A percentile compares a stretch with the other conserved stretches of the same genome.
Evolutionary conservation across 2,329 filamentous ascomycete genomes (phyloP).

Genomic region (Talaromyces atroroseus): DNA sequence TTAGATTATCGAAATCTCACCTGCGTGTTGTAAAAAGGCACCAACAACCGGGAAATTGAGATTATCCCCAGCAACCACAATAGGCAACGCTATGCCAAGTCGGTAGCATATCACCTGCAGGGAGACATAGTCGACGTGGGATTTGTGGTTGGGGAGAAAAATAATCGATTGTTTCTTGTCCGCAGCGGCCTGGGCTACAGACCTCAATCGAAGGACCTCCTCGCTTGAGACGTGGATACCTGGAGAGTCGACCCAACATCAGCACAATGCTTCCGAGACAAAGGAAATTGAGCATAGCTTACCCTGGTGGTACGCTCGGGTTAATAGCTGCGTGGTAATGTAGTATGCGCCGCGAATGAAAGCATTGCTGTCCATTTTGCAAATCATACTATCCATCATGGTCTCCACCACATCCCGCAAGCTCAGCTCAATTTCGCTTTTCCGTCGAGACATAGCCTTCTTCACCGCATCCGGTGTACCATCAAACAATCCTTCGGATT

Average conservation of each 20-base stretch:
- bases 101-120: constrained; percentile 94
- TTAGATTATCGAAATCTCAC: constrained; percentile 21
- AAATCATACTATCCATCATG: constrained; percentile 93
- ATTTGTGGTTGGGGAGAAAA: constrained; percentile 89
- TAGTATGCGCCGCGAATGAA: constrained; percentile 95
- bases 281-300: constrained; percentile 4
- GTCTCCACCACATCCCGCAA: constrained; percentile 77
- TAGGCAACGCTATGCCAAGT: constrained; percentile 78
- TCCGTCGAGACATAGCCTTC: constrained; percentile 27
- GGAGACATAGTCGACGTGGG: constrained; percentile 93
- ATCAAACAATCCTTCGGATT: constrained; percentile 64
- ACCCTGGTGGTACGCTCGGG: constrained; percentile 91
- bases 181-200: constrained; percentile 75
- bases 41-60: constrained; percentile 90
- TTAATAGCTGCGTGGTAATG: constrained; percentile 76
- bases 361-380: constrained; percentile 92
- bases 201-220: constrained; percentile 76
- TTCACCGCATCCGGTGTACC: constrained; percentile 27
- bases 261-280: neutral
- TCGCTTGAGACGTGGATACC: constrained; percentile 91
- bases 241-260: constrained; percentile 19
- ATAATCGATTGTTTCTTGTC: constrained; percentile 91
- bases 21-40: constrained; percentile 87
- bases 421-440: constrained; percentile 62
- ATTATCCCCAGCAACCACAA: constrained; percentile 93